These are phyloP conservation scores for Termitomyces eurrhizus DNA, from an alignment of 768 basidiomycete species.

Conservation along the genomic window DNA sequence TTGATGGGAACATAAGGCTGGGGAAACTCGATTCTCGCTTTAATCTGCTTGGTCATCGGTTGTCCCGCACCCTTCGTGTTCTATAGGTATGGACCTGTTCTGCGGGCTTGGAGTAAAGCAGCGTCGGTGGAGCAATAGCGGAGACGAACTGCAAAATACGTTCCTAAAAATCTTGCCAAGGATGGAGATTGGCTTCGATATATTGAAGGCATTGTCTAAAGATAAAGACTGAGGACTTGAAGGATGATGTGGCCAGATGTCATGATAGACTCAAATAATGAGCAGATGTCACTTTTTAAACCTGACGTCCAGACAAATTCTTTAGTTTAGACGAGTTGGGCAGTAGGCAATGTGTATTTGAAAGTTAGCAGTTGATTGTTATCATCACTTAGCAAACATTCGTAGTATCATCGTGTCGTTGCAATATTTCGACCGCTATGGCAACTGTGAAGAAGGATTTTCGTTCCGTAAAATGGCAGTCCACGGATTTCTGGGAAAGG, in stretches of 20 bases:
- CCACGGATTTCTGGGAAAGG: no score
- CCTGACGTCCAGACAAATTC: neutral
- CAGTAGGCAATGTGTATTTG: neutral
- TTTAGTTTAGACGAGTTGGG: neutral
- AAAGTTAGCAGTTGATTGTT: neutral
- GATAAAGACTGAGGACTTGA: neutral
- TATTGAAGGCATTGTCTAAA: neutral
- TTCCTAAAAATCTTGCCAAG: neutral
- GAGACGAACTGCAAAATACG: neutral
- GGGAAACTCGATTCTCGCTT: constrained; percentile 53
- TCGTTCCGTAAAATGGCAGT: neutral
- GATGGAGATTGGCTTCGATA: neutral
- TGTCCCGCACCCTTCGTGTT: constrained; percentile 46
- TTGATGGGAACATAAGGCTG: constrained; percentile 33
- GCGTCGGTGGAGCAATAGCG: constrained; percentile 28
- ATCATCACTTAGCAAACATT: neutral
- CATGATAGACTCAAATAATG: neutral
- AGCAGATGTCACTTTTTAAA: neutral
- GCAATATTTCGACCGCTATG: neutral
- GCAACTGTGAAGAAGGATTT: neutral
- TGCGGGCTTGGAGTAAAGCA: constrained; percentile 34
- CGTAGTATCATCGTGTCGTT: neutral
- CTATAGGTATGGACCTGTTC: constrained; percentile 33
- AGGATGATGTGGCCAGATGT: neutral
- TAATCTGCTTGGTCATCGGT: constrained; percentile 46